Conservation (phyloP, 495 filamentous ascomycete genomes). For the Amorphotheca resinae region DNA sequence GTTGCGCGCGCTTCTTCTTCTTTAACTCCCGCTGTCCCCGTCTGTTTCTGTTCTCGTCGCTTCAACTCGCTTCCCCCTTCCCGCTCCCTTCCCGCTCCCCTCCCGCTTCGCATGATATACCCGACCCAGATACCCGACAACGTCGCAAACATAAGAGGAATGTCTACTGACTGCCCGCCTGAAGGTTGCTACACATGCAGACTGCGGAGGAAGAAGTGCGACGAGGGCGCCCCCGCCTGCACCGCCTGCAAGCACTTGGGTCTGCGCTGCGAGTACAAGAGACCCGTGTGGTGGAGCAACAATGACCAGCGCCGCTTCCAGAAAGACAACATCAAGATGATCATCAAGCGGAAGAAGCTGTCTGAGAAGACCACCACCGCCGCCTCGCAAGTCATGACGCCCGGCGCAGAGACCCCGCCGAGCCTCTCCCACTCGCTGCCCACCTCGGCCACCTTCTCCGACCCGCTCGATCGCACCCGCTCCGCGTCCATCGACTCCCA, state of each 20-base stretch:
- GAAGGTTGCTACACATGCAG: slow-evolving; percentile 96
- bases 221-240: slow-evolving; percentile 80
- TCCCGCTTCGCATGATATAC: too few relatives aligned
- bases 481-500: slow-evolving; percentile 71
- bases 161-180: slow-evolving; percentile 22
- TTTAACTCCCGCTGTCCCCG: too few relatives aligned
- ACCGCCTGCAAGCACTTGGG: slow-evolving; percentile 80
- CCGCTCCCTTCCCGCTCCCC: not conserved
- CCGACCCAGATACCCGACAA: too few relatives aligned
- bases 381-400: slow-evolving; percentile 37
- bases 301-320: slow-evolving; percentile 70
- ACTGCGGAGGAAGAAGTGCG: slow-evolving; percentile 92
- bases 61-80: not conserved
- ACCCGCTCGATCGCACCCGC: slow-evolving; percentile 55
- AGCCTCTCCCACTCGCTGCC: slow-evolving; percentile 72
- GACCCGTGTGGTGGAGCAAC: slow-evolving; percentile 94
- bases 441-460: slow-evolving; percentile 67
- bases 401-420: slow-evolving; percentile 53
- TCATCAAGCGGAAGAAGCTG: slow-evolving; percentile 93
- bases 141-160: not conserved
- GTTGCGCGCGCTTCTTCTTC: slow-evolving; percentile 1
- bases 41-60: too few relatives aligned
- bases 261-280: slow-evolving; percentile 86
- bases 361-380: slow-evolving; percentile 64
- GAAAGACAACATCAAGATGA: slow-evolving; percentile 92